Conservation (phyloP, 495 filamentous ascomycete species). For the Copromyces sp. region DNA sequence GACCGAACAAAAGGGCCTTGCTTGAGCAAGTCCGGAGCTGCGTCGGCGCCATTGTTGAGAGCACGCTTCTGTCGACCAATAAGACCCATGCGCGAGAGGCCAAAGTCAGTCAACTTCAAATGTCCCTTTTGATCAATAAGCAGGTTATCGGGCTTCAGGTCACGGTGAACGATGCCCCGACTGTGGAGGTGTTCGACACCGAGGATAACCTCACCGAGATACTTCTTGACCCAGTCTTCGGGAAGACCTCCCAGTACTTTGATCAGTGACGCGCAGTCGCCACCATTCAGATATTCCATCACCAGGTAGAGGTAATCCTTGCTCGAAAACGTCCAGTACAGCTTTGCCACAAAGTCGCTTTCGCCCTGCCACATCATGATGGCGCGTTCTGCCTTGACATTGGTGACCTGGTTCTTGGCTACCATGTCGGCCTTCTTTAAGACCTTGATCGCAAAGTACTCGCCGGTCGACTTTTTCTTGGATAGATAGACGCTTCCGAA, state of each 20-base stretch:
- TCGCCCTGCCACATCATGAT: slow-evolving; percentile 99
- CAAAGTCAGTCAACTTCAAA: slow-evolving; percentile 95
- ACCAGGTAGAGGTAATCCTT: slow-evolving; percentile 98
- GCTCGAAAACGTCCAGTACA: slow-evolving; percentile 99
- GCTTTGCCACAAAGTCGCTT: slow-evolving; percentile 96
- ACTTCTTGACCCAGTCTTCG: slow-evolving; percentile 96
- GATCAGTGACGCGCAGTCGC: slow-evolving; percentile 92
- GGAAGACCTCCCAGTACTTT: slow-evolving; percentile 83
- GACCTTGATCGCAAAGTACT: slow-evolving; percentile 98
- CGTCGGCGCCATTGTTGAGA: slow-evolving; percentile 67
- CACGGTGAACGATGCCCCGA: slow-evolving; percentile 89
- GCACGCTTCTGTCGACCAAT: slow-evolving; percentile 93
- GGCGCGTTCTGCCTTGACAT: slow-evolving; percentile 96
- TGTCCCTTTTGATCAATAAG: slow-evolving; percentile 96
- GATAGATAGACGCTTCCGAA: slow-evolving; percentile 97
- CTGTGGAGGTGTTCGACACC: slow-evolving; percentile 92
- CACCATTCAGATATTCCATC: slow-evolving; percentile 98
- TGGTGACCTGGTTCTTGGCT: slow-evolving; percentile 97
- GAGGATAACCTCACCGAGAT: slow-evolving; percentile 88
- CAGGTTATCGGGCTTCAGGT: slow-evolving; percentile 94
- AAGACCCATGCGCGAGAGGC: slow-evolving; percentile 92
- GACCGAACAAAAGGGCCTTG: slow-evolving; percentile 82
- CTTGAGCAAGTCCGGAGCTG: slow-evolving; percentile 82
- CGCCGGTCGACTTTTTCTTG: slow-evolving; percentile 96
- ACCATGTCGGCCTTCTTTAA: slow-evolving; percentile 99